These are phyloP conservation scores for Zygosaccharomyces bisporus DNA, from an alignment of 805 yeast species.

Conservation along the genomic window DNA sequence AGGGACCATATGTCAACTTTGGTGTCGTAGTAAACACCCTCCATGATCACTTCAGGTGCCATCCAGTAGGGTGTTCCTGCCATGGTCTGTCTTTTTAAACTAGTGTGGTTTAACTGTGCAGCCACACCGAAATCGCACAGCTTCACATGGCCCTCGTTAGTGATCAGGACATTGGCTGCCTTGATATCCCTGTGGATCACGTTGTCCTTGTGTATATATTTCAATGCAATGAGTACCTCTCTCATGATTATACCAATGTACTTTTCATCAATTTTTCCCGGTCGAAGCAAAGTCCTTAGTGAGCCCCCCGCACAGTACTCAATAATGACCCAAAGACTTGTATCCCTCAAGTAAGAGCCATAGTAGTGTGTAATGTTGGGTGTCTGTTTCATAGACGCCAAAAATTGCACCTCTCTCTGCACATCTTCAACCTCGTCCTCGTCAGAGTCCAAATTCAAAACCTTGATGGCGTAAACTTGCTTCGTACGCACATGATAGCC, in stretches of 20 bases:
- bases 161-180: conserved; percentile 89
- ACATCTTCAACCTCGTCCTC: conserved; percentile 94
- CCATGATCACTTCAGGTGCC: conserved; percentile 98
- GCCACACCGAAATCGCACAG: conserved; percentile 99
- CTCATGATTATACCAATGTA: conserved; percentile 80
- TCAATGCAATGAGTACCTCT: conserved; percentile 73
- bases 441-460: conserved; percentile 84
- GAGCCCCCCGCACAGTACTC: conserved; percentile 98
- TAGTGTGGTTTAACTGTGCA: conserved; percentile 76
- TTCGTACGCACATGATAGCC: conserved; percentile 68
- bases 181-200: conserved; percentile 95
- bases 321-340: conserved; percentile 96
- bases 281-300: conserved; percentile 74
- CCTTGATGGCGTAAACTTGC: conserved; percentile 87
- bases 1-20: conserved; percentile 97
- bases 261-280: conserved; percentile 84
- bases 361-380: conserved; percentile 93
- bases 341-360: conserved; percentile 81
- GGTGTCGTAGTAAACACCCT: conserved; percentile 80
- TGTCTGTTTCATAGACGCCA: conserved; percentile 73
- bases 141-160: conserved; percentile 85
- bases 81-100: conserved; percentile 83
- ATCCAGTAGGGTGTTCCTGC: conserved; percentile 98
- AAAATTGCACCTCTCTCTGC: conserved; percentile 84
- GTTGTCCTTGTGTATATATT: conserved; percentile 79